Conservation (phyloP, 768 basidiomycete species). For the Lentinus brumalis region DNA sequence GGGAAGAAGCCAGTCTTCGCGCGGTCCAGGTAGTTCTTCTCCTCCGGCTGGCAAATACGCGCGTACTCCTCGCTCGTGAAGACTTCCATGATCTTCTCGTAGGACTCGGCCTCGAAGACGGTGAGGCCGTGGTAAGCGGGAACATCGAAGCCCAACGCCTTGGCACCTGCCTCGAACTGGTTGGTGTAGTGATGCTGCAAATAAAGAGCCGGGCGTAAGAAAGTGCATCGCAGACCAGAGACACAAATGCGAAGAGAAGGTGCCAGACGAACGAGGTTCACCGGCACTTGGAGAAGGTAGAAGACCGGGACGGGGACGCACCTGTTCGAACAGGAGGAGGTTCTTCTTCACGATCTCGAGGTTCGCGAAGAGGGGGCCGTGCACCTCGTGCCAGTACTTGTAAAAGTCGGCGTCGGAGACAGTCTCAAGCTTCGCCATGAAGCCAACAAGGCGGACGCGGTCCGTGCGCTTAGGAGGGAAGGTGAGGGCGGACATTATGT, state of each 20-base stretch:
- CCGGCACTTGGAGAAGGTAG: neutral
- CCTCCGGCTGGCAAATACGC: slow-evolving; percentile 20
- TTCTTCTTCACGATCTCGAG: slow-evolving; percentile 17
- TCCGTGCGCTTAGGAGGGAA: slow-evolving; percentile 1
- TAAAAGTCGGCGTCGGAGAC: slow-evolving; percentile 13
- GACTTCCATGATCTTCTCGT: slow-evolving; percentile 35
- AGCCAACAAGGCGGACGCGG: slow-evolving; percentile 5
- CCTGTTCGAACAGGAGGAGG: slow-evolving; percentile 14
- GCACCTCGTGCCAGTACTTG: slow-evolving; percentile 9
- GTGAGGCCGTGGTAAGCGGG: slow-evolving; percentile 34
- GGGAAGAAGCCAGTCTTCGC: slow-evolving; percentile 9
- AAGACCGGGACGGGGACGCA: neutral
- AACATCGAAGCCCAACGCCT: slow-evolving; percentile 22
- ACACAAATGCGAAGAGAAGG: neutral
- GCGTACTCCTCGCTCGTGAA: slow-evolving; percentile 24
- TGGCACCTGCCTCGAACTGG: slow-evolving; percentile 8
- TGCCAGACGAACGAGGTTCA: neutral
- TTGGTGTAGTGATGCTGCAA: slow-evolving; percentile 14
- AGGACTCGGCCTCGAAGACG: slow-evolving; percentile 36
- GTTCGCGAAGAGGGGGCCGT: slow-evolving; percentile 11
- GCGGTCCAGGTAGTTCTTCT: slow-evolving; percentile 20
- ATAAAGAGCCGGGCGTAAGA: neutral
- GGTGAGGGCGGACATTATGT: neutral
- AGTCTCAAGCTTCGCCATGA: slow-evolving; percentile 9
- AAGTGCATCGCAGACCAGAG: neutral